Evolutionary conservation across 805 yeast species (phyloP).

Genomic region (Zygosaccharomyces rouxii): DNA sequence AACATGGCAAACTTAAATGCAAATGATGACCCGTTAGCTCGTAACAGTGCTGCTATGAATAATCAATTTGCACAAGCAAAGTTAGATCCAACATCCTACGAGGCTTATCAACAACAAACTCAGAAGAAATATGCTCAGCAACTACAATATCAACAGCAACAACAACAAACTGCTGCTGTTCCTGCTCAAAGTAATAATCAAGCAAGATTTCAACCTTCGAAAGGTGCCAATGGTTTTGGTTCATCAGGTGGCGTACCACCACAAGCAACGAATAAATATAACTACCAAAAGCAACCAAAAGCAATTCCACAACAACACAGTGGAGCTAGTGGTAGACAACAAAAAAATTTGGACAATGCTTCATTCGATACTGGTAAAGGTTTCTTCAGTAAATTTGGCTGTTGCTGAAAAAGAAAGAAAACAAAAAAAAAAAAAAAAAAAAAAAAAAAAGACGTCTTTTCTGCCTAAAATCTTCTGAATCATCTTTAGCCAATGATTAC

Average conservation of each 20-base stretch:
- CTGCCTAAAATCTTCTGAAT: not conserved
- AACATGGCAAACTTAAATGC: not conserved
- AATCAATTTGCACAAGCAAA: conserved; percentile 33
- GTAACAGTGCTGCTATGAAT: conserved; percentile 16
- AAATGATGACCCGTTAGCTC: conserved; percentile 7
- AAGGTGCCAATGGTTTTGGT: conserved; percentile 32
- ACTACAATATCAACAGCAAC: conserved; percentile 18
- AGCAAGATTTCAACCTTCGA: conserved; percentile 9
- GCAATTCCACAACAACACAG: conserved; percentile 14
- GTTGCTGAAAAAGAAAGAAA: conserved; percentile 24
- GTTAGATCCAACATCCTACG: conserved; percentile 42
- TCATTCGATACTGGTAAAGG: conserved; percentile 30
- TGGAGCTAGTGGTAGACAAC: conserved; percentile 6
- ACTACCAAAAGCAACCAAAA: conserved; percentile 21
- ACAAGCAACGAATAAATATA: conserved; percentile 17
- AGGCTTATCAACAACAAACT: conserved; percentile 37
- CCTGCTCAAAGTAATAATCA: conserved; percentile 2
- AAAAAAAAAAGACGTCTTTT: not conserved
- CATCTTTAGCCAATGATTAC: not conserved
- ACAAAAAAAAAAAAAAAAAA: too few relatives aligned
- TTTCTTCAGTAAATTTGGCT: conserved; percentile 34
- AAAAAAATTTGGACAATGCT: conserved; percentile 15
- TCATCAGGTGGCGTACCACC: conserved; percentile 24
- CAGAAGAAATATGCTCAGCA: conserved; percentile 35
- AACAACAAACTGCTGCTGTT: conserved; percentile 15